These are phyloP conservation scores for Mrakia frigida DNA, from an alignment of 768 basidiomycete species.

Conservation along the genomic window DNA sequence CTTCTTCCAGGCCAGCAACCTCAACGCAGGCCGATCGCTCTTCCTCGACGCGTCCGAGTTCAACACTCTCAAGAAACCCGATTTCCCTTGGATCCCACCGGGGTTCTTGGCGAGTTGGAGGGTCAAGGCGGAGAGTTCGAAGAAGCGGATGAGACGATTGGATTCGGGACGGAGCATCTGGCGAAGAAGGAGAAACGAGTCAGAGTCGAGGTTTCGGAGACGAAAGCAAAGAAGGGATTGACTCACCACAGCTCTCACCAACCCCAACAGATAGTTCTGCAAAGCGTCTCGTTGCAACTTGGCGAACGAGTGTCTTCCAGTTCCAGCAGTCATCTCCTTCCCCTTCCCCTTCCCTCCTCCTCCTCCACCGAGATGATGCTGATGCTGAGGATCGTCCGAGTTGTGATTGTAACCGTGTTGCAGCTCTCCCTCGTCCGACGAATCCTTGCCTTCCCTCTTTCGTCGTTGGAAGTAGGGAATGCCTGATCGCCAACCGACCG, in stretches of 20 bases:
- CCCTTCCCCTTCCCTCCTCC: conserved; percentile 49
- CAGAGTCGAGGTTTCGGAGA: too few relatives aligned
- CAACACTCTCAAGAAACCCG: conserved; percentile 60
- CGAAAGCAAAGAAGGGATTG: not conserved
- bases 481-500: conserved; percentile 47
- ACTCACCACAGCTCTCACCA: conserved; percentile 83
- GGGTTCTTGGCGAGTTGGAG: conserved; percentile 58
- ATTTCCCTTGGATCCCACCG: conserved; percentile 88
- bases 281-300: conserved; percentile 71
- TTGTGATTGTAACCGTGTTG: conserved; percentile 58
- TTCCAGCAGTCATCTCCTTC: conserved; percentile 50
- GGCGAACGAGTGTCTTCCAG: conserved; percentile 63
- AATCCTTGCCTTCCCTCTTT: conserved; percentile 20
- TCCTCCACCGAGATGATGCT: not conserved
- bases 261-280: conserved; percentile 78
- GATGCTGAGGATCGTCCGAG: not conserved
- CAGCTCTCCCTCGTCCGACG: not conserved
- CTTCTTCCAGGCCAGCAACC: conserved; percentile 45
- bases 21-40: conserved; percentile 45
- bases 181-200: not conserved
- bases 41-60: conserved; percentile 41
- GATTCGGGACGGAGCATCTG: conserved; percentile 95
- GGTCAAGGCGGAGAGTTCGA: conserved; percentile 86
- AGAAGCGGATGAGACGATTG: conserved; percentile 80
- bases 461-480: conserved; percentile 73